Evolutionary conservation across 148 eudicot species (phyloP).

Genomic region (Vaccinium myrtillus): DNA sequence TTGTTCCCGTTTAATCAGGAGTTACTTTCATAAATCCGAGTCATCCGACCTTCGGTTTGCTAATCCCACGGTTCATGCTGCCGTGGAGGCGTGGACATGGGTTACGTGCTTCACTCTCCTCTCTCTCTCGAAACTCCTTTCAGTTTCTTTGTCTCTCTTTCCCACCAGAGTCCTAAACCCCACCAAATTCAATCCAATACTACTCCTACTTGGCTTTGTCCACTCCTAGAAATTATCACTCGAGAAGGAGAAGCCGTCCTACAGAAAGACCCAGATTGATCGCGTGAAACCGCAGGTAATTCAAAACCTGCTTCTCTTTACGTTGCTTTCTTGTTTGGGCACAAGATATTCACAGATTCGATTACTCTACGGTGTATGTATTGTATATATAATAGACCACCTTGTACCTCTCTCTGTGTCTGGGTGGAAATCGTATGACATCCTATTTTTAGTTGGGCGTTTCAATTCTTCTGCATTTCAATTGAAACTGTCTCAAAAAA

Average conservation of each 20-base stretch:
- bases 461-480: not conserved
- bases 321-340: not conserved
- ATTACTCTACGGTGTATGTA: not conserved
- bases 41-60: too few species aligned
- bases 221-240: not conserved
- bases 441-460: conserved; percentile 1
- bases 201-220: not conserved
- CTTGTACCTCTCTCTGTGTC: not conserved
- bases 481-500: not conserved
- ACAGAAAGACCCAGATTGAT: not conserved
- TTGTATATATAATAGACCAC: too few species aligned
- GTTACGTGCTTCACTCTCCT: not conserved
- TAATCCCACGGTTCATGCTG: not conserved
- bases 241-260: not conserved
- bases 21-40: too few species aligned
- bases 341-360: not conserved
- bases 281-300: not conserved
- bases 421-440: not conserved
- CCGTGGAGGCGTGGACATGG: not conserved
- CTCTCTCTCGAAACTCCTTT: not conserved
- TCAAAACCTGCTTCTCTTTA: not conserved
- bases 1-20: too few species aligned
- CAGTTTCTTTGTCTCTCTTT: not conserved
- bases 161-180: not conserved
- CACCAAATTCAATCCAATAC: not conserved